Evolutionary conservation across 2,329 filamentous ascomycete species (phyloP), one percentile per base, ranked within the genome.

Genomic region (Ophiocordyceps camponoti-floridani): DNA sequence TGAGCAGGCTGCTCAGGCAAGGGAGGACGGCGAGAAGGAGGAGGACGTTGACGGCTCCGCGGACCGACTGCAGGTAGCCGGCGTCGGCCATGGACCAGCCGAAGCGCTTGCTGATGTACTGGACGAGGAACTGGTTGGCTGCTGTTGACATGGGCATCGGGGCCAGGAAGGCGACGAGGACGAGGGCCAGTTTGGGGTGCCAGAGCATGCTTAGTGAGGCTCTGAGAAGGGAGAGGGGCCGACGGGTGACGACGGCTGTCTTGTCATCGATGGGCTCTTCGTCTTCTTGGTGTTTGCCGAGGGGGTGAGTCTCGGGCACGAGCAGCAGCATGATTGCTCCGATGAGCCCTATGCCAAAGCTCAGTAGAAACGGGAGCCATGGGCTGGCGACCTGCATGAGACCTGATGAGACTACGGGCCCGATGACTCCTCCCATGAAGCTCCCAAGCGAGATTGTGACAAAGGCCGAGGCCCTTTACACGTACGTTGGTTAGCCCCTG

Each of bases 81-180:
- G 51, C 50, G 4, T 50, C 48, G 35, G 53, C 47, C 23, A 54
- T 44, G 11, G 51, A 49, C 48, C 49, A 52, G 10, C 48, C 44
- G 43, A 56, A 54, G 35, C 51, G 50, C 43, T 52, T 53, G 42
- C 52, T 57, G 42, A 53, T 51, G 44, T 55, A 56, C 42, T 55
- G 53, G 12, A 53, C 41, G 40, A 56, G 49, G 11, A 52, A 45
- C 9, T 48, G 44, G 26, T 42, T 47, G 18, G 46, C 46, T 14
- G 48, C 45, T 27, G 51, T 49, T 16, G 46, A 42, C 18, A 47
- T 47, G 27, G 49, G 49, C n/a, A 42, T 44, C 23, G 47, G 48
- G 23, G 45, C 47, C 3, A 48, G 48, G 38, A 53, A 53, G 4
- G 46, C 44, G 33, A 45, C n/a, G 41, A 49, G 48, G 7, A 49